These are phyloP conservation scores for Penicillium simplicissimum DNA, from an alignment of 495 filamentous ascomycete species.

Conservation along the genomic window DNA sequence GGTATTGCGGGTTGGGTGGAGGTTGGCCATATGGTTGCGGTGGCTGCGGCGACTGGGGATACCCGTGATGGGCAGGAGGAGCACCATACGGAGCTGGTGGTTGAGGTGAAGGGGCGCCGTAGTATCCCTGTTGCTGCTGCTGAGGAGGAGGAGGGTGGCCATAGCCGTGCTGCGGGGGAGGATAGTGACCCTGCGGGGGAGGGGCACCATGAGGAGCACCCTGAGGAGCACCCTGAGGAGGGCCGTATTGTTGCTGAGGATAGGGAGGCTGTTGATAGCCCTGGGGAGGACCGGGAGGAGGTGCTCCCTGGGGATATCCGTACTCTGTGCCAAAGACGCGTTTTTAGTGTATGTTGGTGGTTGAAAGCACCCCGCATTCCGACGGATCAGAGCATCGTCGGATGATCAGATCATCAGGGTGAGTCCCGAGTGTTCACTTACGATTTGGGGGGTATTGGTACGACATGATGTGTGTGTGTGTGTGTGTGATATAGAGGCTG, in stretches of 20 bases:
- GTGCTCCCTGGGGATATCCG: constrained; percentile 36
- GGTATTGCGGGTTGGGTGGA: constrained; percentile 26
- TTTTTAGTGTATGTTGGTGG: constrained; percentile 14
- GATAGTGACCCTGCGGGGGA: constrained; percentile 34
- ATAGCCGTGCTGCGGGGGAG: constrained; percentile 28
- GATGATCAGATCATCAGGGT: too few species aligned
- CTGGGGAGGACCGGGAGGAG: constrained; percentile 25
- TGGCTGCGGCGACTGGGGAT: constrained; percentile 13
- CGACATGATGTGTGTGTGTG: constrained; percentile 31
- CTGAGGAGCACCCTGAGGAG: constrained; percentile 22
- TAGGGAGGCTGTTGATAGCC: constrained; percentile 34
- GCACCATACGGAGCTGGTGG: constrained; percentile 22
- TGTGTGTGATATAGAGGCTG: neutral
- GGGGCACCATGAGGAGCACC: constrained; percentile 14
- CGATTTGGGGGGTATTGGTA: constrained; percentile 35
- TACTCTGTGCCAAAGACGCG: constrained; percentile 26
- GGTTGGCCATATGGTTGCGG: constrained; percentile 21
- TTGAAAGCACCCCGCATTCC: neutral
- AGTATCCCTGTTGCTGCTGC: constrained; percentile 16
- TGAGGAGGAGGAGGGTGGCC: constrained; percentile 21
- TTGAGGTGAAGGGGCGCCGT: constrained; percentile 24
- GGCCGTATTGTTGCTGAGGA: constrained; percentile 27
- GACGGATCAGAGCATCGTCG: neutral
- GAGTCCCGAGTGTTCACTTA: constrained; percentile 20
- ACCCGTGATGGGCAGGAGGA: constrained; percentile 19